Evolutionary conservation across 768 basidiomycete genomes (phyloP).

Genomic region (Trametes punicea): DNA sequence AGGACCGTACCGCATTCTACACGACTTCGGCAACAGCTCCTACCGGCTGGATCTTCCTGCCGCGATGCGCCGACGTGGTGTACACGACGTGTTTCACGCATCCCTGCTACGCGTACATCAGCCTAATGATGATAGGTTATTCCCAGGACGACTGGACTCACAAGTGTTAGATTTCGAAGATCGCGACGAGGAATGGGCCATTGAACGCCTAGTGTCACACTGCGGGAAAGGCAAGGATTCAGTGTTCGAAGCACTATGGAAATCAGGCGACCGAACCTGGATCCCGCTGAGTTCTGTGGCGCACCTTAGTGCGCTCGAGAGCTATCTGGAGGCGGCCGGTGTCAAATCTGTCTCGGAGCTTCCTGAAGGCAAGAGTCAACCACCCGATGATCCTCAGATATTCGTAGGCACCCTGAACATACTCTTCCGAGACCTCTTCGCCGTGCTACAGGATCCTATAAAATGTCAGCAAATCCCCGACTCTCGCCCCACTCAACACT

Average conservation of each 20-base stretch:
- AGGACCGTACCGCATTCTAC: constrained; percentile 22
- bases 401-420: neutral
- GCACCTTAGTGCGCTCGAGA: neutral
- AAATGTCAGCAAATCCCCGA: no score
- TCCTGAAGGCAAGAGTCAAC: neutral
- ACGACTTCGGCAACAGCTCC: constrained; percentile 14
- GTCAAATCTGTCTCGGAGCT: neutral
- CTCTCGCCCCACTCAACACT: no score
- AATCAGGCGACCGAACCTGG: constrained; percentile 7
- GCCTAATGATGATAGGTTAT: constrained; percentile 33
- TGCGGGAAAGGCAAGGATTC: neutral
- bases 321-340: neutral
- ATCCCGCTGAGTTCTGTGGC: neutral
- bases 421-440: no score
- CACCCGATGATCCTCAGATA: constrained; percentile 6
- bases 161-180: constrained; percentile 20
- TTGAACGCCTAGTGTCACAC: constrained; percentile 16
- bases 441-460: no score
- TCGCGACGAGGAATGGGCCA: constrained; percentile 23
- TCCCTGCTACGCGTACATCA: constrained; percentile 31
- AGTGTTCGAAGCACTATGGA: constrained; percentile 7
- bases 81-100: constrained; percentile 33
- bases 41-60: constrained; percentile 27
- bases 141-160: constrained; percentile 20
- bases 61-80: constrained; percentile 31